Evolutionary conservation across 148 eudicot species (phyloP), one percentile per base, ranked within the genome.

Genomic region (Persicaria tinctoria): DNA sequence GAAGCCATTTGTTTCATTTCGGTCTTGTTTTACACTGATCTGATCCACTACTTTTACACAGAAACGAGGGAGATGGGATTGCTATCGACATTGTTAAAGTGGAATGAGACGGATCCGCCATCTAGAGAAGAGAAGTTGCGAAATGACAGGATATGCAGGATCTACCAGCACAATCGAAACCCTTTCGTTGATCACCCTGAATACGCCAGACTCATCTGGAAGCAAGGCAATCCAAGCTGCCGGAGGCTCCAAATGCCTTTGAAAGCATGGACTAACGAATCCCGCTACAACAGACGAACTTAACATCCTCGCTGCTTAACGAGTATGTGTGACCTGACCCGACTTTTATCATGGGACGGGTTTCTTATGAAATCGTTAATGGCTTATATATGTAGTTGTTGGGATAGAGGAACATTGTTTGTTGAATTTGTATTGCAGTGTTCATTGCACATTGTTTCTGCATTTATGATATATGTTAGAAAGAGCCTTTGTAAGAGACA

Each of bases 151-250:
- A 79, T 84, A 70, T 86, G 87, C 64, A 82, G 60, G 54, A 77
- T 80, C 60, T 86, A 82, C 79, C 89, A 86, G 73, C 87, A 86
- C 80, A 86, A 86, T 69, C 69, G 89, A 78, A 86, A 84, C 60
- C 89, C 89, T 38, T 86, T 86, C 76, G 83, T 86, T 72, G 89
- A 86, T 84, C 89, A 86, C 70, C 89, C 89, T 0, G 89, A 84
- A 75, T 86, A 81, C 78, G 85, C 86, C 73, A 51, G 75, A 69
- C 79, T 75, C 74, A 82, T 86, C 49, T 84, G 89, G 89, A 73
- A 76, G 64, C 63, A 44, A 62, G 71, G 71, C 74, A 46, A 68
- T 70, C 64, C 64, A 68, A 54, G 74, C 32, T 16, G 46, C 73
- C 72, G 48, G 17, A 73, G 27, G 73, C 60, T 62, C 75, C 70